Evolutionary conservation across 2,329 filamentous ascomycete species (phyloP).

Genomic region (Talaromyces piceae): DNA sequence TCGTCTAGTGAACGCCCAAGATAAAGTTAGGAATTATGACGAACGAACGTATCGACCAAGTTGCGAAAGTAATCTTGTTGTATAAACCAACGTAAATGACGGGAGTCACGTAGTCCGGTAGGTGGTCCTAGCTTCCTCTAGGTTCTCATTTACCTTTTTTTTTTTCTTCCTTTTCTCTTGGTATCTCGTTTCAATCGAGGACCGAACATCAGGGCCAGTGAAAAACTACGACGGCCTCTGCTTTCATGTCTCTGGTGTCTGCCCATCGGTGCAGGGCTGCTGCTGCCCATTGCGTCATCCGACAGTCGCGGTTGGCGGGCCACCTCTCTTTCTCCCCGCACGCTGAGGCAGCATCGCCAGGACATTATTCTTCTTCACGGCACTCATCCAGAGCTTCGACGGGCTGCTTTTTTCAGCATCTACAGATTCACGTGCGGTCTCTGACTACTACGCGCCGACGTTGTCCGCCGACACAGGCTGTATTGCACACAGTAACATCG

Average conservation of each 20-base stretch:
- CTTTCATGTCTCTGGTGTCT: background rate
- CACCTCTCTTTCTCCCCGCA: background rate
- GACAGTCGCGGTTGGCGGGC: background rate
- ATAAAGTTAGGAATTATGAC: constrained; percentile 1
- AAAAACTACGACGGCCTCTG: no score
- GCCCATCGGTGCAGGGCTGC: background rate
- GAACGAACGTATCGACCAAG: background rate
- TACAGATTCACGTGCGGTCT: background rate
- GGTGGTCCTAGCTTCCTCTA: background rate
- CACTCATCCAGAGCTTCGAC: background rate
- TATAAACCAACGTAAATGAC: no score
- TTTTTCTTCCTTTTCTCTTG: no score
- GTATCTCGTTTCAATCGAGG: no score
- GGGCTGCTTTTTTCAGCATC: background rate
- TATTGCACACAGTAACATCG: background rate
- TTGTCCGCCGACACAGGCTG: background rate
- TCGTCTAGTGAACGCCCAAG: background rate
- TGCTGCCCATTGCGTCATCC: background rate
- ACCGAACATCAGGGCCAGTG: no score
- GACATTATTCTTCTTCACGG: background rate
- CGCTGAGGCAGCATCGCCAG: no score
- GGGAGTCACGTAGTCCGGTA: no score
- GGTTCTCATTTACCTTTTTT: no score
- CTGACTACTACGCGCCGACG: background rate
- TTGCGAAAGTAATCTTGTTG: no score